Conservation (phyloP, 2,329 filamentous ascomycete genomes). For the Alternaria arbusti region DNA sequence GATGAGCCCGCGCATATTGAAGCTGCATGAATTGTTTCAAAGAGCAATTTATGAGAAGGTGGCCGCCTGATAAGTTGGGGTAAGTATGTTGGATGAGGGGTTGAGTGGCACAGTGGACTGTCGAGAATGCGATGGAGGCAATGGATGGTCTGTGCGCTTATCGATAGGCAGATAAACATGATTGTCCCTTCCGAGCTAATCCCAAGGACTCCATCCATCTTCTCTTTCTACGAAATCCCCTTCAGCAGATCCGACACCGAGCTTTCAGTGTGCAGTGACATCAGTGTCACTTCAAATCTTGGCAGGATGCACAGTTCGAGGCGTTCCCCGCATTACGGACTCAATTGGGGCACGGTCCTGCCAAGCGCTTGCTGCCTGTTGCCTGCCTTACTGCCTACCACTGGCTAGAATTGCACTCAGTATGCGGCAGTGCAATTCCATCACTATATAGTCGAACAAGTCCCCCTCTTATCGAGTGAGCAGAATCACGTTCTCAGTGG, state of each 20-base stretch:
- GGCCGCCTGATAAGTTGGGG: not conserved
- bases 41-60: constrained; percentile 4
- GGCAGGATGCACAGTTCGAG: too few species aligned
- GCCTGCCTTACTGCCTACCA: not conserved
- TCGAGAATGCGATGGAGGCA: not conserved
- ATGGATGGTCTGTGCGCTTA: not conserved
- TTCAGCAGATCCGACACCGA: not conserved
- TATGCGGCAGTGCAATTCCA: not conserved
- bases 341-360: not conserved
- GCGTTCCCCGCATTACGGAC: not conserved
- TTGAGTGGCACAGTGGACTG: not conserved
- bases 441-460: not conserved
- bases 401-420: not conserved
- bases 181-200: not conserved
- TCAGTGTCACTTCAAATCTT: not conserved
- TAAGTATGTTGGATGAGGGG: not conserved
- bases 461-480: not conserved
- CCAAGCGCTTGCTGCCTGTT: constrained; percentile 6
- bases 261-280: not conserved
- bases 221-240: not conserved
- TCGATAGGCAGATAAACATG: not conserved
- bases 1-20: constrained; percentile 13
- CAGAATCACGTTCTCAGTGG: not conserved
- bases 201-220: not conserved
- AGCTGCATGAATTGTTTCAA: constrained; percentile 10